Base-by-base conservation (phyloP, 129 eudicot species). In the Centella asiatica region DNA sequence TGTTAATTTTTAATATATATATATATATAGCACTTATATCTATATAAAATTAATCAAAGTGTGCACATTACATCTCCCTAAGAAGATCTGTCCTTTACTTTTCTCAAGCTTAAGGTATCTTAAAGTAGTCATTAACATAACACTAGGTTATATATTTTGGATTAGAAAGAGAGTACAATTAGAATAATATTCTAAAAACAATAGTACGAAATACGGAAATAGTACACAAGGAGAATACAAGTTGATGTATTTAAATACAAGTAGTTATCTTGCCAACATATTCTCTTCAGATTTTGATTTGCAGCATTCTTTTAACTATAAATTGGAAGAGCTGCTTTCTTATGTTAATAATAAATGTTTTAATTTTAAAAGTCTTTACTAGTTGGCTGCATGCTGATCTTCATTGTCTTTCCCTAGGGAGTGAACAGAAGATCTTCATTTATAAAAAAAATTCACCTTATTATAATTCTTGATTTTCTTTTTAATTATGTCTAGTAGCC, bases 21-120 rank as follows among this genome's bases (percentile, higher is more conserved):
- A 1, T 3, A 42, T 28, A 25, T 42, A 5, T 14, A 0, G 11
- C 31, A 7, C 15, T 37, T 6, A 13, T 10, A 6, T 36, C 42
- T 6, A 37, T 37, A 13, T 11, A 18, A 14, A 13, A 42, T 13
- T 39, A 61, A 59, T 60, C 18, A 7, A 29, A 44, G 28, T 49
- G 12, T 49, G 18, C 63, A 55, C n/a, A 18, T 39, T 40, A 37
- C 62, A 17, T 27, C 34, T 26, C 50, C 62, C 42, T 0, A 7
- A 29, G 26, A n/a, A 55, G 64, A 67, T 55, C 40, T 32, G 17
- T 40, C 11, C 37, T 55, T 19, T 54, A 57, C 42, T 67, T 54
- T 40, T 1, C 55, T 45, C 1, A 31, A 40, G 31, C 18, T 66
- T 3, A 37, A 54, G 51, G 25, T 17, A 51, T 53, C 25, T 29